Base-by-base conservation (phyloP, 2,329 filamentous ascomycete species). In the Botrytis fabae region DNA sequence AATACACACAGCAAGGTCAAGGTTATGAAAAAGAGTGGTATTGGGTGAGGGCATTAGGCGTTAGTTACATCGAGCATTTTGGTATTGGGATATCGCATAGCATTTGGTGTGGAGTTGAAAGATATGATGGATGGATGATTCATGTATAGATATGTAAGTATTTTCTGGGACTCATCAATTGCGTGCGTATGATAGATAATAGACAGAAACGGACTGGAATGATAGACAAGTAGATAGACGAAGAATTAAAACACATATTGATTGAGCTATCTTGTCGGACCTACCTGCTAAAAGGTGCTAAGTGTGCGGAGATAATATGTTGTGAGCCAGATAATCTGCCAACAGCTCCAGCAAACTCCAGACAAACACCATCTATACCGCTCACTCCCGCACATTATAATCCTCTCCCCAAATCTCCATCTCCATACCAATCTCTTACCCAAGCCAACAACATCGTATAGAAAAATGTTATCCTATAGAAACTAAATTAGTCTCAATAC, bases 151-250 rank as follows among this genome's bases (percentile, higher is more conserved):
- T 40, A 40, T 22, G 63, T 54, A 20, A 48, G 62, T 42, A 35
- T 42, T 48, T 64, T 64, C 63, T 51, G 63, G 16, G 12, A 51
- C 28, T 18, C 63, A 68, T 68, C 64, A 68, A 57, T 68, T 14
- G 64, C 64, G 48, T 35, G 9, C 32, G 5, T 25, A 40, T 42
- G 16, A 54, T 68, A 28, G 8, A 22, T 57, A 28, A 28, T 57
- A 32, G 14, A 57, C 51, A 18, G 40, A 28, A 40, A 51, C 22
- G 42, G 6, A 57, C 3, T 54, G 18, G 46, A n/a, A 20, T 68
- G 48, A 28, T 57, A 32, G n/a, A 28, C 14, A 18, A 2, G 28
- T 28, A 57, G 10, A 66, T 54, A 25, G 48, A 25, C 4, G 46
- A 54, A 66, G 14, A 54, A 28, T 65, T 5, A 66, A 9, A 42